Percentiles rank a stretch among this genome's conserved stretches.
Evolutionary conservation across 805 yeast genomes (phyloP).

Genomic region (Ascoidea asiatica): DNA sequence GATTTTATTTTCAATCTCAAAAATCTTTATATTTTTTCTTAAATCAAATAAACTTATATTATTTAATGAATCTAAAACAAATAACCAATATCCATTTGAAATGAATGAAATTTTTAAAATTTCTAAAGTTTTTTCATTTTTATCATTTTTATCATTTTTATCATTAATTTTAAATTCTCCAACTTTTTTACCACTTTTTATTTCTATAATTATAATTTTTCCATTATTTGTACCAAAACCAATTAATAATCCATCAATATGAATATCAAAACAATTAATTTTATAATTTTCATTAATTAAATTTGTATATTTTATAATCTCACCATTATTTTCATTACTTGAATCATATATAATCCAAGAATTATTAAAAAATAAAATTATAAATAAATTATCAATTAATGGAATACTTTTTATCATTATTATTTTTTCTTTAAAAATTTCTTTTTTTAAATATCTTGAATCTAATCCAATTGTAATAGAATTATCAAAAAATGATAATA

Average conservation of each 20-base stretch:
- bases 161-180: conserved; percentile 12
- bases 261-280: conserved; percentile 16
- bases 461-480: too few species aligned
- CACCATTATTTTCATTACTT: conserved; percentile 2
- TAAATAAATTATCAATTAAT: conserved; percentile 16
- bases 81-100: not conserved
- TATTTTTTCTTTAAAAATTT: conserved; percentile 5
- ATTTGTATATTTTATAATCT: not conserved
- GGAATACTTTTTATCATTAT: conserved; percentile 22
- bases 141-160: not conserved
- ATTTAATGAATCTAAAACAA: not conserved
- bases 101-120: too few species aligned
- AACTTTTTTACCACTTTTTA: conserved; percentile 20
- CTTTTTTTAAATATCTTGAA: too few species aligned
- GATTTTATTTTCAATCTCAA: not conserved
- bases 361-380: conserved; percentile 17
- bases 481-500: too few species aligned
- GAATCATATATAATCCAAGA: conserved; percentile 13
- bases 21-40: not conserved
- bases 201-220: conserved; percentile 19
- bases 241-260: conserved; percentile 33
- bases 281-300: not conserved
- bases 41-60: not conserved
- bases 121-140: not conserved
- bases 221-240: conserved; percentile 20